Evolutionary conservation across 1,284 basidiomycete species (phyloP), one percentile per base, ranked within the genome.

Genomic region (Rhodotorula sp.): DNA sequence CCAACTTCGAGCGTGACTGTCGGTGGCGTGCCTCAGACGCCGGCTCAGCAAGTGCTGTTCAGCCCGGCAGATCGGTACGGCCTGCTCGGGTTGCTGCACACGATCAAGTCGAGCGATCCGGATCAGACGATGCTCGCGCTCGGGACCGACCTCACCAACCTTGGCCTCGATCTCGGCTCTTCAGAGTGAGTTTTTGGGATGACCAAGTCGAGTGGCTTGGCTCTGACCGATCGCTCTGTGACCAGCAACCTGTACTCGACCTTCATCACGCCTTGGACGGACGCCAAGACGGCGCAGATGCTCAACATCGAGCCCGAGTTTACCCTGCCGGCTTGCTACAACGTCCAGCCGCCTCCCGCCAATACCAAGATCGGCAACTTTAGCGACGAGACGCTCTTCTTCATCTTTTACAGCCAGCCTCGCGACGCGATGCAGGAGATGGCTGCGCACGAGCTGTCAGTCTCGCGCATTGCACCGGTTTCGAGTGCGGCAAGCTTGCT

Each of bases 51-150:
- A 83, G 88, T 99, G 26, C 85, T 98, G 64, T 88, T 91, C 76
- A 93, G 91, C 64, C 92, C 95, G 0, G 95, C 95, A 66, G 95
- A 99, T 81, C 87, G 93, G 75, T 99, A 95, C 89, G 95, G 95
- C 0, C 83, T 99, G 51, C 82, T 96, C 62, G 93, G 92, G 4
- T 82, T 99, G 71, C 83, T 99, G 70, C 89, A 91, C 68, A 87
- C 95, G 84, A 95, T 98, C 81, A 93, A 93, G 84, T 91, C 88
- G 81, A 88, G 69, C 30, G 92, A 97, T 82, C 85, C 89, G 64
- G 95, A 98, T 82, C 86, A 90, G 79, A 89, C 88, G 60, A 84
- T 96, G 82, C 86, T 92, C 73, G 88, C 90, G 75, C 87, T 97
- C 77, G 95, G 95, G 51, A 93, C 91, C 67, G 95, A 99, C 83